Percentiles rank a stretch among this genome's conserved stretches.
phyloP scores from a whole-genome alignment of 1,284 basidiomycete species.

The Fomes fomentarius region DNA sequence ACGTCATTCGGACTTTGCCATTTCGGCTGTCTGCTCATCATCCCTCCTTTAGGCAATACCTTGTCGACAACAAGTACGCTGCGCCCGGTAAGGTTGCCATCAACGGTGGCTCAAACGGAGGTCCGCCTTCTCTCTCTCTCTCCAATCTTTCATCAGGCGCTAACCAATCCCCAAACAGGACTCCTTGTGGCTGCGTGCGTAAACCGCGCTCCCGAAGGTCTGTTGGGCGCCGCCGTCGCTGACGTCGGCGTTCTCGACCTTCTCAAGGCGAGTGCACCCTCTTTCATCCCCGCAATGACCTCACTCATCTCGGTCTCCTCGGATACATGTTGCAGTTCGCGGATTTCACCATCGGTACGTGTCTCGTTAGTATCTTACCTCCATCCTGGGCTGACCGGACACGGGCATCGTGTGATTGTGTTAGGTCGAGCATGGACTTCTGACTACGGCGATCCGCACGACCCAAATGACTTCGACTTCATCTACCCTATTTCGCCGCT shows the following conservation, averaged over 20 bases:
- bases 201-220: conserved; percentile 78
- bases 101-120: conserved; percentile 81
- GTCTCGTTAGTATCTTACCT: background rate
- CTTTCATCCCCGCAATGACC: background rate
- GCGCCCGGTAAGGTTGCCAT: conserved; percentile 77
- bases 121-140: conserved; percentile 36
- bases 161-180: conserved; percentile 41
- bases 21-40: background rate
- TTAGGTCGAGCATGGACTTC: conserved; percentile 76
- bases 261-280: conserved; percentile 57
- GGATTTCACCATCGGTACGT: conserved; percentile 73
- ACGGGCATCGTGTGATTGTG: background rate
- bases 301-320: conserved; percentile 1
- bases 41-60: conserved; percentile 53
- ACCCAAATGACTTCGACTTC: conserved; percentile 80
- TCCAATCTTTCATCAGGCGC: background rate
- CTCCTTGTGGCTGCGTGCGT: conserved; percentile 80
- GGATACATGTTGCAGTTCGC: conserved; percentile 54
- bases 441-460: conserved; percentile 82
- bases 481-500: conserved; percentile 78
- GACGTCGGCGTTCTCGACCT: conserved; percentile 86
- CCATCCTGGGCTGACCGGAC: background rate
- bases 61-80: conserved; percentile 74
- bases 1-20: conserved; percentile 30
- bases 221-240: conserved; percentile 79